Evolutionary conservation across 2,329 filamentous ascomycete genomes (phyloP).

Genomic region (Cercospora sojina): DNA sequence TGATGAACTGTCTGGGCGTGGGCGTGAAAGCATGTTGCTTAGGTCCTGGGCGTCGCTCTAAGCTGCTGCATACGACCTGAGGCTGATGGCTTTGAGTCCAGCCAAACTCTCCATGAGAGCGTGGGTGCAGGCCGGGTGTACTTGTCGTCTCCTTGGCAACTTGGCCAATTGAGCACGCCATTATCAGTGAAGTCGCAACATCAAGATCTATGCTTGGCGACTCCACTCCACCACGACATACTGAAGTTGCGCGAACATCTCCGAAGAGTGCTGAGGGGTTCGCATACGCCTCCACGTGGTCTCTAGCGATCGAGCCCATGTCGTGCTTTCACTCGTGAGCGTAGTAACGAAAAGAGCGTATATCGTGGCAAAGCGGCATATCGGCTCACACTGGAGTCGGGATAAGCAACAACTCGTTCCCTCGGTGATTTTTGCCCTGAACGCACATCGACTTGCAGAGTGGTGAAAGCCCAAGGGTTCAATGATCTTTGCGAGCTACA

Average conservation of each 20-base stretch:
- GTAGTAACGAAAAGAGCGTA: no score
- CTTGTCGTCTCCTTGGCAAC: not conserved
- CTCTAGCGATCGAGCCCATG: not conserved
- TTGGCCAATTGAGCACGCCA: not conserved
- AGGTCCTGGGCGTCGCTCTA: not conserved
- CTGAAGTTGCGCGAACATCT: not conserved
- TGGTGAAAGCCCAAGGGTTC: no score
- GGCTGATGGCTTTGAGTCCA: not conserved
- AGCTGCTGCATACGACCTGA: not conserved
- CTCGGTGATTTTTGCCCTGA: no score
- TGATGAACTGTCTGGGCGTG: not conserved
- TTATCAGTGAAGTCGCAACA: not conserved
- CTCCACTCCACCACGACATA: not conserved
- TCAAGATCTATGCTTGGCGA: not conserved
- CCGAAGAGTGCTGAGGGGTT: not conserved
- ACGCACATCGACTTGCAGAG: no score
- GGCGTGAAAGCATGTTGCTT: slow-evolving; percentile 1
- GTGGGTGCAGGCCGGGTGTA: not conserved
- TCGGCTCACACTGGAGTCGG: no score
- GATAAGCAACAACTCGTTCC: no score
- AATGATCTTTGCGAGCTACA: not conserved
- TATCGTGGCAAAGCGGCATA: no score
- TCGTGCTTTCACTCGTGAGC: not conserved
- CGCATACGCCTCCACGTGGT: not conserved
- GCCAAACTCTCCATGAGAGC: not conserved